A percentile compares a stretch with the other conserved stretches of the same genome.
Evolutionary conservation across 1,284 basidiomycete genomes (phyloP).

Genomic region (Abortiporus biennis): DNA sequence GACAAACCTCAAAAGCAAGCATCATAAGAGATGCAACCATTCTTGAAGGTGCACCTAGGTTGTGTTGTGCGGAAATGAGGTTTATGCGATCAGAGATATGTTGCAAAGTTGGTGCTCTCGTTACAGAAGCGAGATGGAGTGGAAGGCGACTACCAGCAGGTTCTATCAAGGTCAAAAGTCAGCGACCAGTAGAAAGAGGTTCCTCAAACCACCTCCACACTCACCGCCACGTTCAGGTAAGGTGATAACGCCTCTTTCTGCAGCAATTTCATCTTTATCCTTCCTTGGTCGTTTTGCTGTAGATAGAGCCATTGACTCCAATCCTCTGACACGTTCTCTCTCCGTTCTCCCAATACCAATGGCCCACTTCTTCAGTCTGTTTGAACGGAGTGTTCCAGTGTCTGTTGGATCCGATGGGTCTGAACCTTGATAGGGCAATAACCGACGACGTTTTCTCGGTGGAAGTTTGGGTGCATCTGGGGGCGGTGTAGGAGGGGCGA

Average conservation of each 20-base stretch:
- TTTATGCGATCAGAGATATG: constrained; percentile 75
- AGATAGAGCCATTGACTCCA: constrained; percentile 32
- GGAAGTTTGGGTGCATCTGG: constrained; percentile 54
- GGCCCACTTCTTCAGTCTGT: constrained; percentile 69
- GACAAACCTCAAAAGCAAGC: constrained; percentile 62
- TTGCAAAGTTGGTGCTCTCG: constrained; percentile 65
- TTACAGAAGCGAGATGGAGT: constrained; percentile 62
- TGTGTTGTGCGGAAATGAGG: constrained; percentile 73
- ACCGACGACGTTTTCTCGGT: constrained; percentile 65
- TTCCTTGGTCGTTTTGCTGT: constrained; percentile 30
- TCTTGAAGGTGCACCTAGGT: constrained; percentile 53
- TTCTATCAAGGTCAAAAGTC: constrained; percentile 31
- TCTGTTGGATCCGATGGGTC: constrained; percentile 48
- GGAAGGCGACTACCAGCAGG: constrained; percentile 65
- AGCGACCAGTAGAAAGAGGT: not conserved
- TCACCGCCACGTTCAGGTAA: constrained; percentile 59
- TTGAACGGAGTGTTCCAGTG: constrained; percentile 46
- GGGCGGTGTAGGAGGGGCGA: constrained; percentile 56
- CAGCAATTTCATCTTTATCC: constrained; percentile 58
- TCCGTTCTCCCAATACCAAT: constrained; percentile 66
- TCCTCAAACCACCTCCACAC: constrained; percentile 10
- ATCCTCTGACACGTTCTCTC: constrained; percentile 57
- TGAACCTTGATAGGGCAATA: constrained; percentile 64
- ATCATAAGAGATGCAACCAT: constrained; percentile 63
- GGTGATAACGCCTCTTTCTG: constrained; percentile 62